Conservation (phyloP, 345 rosid species). For the Xanthoceras sorbifolium region DNA sequence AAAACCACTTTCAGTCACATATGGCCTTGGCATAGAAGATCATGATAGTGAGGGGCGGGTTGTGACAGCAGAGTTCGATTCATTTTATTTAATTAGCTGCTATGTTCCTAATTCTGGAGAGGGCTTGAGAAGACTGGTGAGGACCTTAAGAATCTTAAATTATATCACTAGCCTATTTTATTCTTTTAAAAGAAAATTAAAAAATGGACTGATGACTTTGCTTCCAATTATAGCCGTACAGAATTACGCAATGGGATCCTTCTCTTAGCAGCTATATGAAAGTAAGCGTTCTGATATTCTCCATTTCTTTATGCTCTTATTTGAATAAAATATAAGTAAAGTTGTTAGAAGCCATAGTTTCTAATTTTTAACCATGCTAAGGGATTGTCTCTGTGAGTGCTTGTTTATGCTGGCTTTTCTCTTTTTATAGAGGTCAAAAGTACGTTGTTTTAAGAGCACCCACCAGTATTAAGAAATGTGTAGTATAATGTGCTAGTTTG, state of each 20-base stretch:
- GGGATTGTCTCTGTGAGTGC: background rate
- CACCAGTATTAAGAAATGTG: background rate
- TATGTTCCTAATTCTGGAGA: constrained; percentile 98
- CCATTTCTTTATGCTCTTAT: background rate
- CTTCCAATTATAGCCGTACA: constrained; percentile 55
- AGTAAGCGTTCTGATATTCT: constrained; percentile 41
- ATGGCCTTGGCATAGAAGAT: constrained; percentile 74
- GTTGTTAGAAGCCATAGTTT: background rate
- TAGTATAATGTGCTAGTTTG: background rate
- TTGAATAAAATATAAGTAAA: background rate
- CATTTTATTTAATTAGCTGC: constrained; percentile 66
- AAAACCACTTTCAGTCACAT: constrained; percentile 85
- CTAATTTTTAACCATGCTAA: background rate
- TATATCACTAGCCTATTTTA: background rate
- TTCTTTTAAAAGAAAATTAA: too few species aligned
- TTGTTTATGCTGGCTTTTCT: background rate
- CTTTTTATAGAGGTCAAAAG: too few species aligned
- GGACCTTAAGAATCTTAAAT: constrained; percentile 9
- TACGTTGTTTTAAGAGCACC: background rate
- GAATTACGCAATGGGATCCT: constrained; percentile 78
- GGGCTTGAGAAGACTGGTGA: constrained; percentile 93
- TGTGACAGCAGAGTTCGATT: constrained; percentile 84
- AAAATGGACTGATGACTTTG: constrained; percentile 16
- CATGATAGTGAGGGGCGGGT: constrained; percentile 90
- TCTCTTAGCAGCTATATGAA: constrained; percentile 77